Evolutionary conservation across 306 rosid species (phyloP).

Genomic region (Sindora glabra): DNA sequence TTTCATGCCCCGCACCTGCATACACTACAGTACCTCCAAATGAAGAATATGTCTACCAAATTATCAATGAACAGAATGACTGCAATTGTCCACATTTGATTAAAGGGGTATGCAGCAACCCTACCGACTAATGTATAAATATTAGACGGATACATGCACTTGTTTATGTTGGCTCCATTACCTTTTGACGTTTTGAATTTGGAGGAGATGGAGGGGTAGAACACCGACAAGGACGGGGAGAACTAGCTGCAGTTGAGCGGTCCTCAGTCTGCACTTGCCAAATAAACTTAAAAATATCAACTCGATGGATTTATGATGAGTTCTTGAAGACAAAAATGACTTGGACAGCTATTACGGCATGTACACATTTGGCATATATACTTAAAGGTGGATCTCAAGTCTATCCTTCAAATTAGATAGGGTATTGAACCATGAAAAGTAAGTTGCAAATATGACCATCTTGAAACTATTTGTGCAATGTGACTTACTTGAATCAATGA

Average conservation of each 20-base stretch:
- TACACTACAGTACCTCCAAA: neutral
- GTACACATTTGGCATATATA: neutral
- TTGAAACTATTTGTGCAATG: neutral
- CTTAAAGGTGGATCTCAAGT: neutral
- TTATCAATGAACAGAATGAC: neutral
- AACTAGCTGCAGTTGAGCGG: neutral
- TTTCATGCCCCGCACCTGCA: too few species aligned
- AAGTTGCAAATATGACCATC: neutral
- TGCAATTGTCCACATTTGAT: neutral
- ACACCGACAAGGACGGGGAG: neutral
- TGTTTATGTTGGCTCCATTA: neutral
- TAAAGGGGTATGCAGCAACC: neutral
- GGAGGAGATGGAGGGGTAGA: neutral
- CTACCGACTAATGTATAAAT: neutral
- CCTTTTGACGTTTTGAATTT: neutral
- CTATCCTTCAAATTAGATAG: neutral
- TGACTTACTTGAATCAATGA: neutral
- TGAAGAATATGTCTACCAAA: neutral
- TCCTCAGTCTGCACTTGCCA: neutral
- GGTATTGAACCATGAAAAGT: neutral
- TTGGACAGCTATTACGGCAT: neutral
- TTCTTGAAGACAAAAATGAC: neutral
- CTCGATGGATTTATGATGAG: neutral
- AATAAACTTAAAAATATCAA: neutral
- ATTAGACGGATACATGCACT: neutral